Base-by-base conservation (phyloP, 2,329 filamentous ascomycete genomes). In the Rutstroemia sydowiana region DNA sequence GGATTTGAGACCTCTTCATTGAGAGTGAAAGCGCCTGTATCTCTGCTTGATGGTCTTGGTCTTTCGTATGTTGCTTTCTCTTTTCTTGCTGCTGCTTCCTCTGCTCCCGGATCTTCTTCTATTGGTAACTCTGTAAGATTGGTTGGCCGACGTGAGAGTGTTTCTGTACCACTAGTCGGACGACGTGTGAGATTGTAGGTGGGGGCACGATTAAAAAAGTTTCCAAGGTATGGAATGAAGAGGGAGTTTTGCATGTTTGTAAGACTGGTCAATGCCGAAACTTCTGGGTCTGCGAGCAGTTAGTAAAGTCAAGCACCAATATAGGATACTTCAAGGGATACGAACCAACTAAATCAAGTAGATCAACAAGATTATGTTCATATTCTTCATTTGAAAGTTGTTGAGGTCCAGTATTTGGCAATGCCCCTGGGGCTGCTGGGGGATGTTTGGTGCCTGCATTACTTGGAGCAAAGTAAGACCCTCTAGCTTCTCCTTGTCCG, bases 241-340 rank as follows among this genome's bases (percentile, higher is more conserved):
- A 95, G 79, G 0, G 88, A 93, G 66, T 95, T 95, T 63, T 95
- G 88, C 18, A 95, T 84, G 62, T 95, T 95, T 40, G 87, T 95
- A 9, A 95, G 77, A 13, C 88, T 92, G 0, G 87, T 88, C 3
- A 95, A 72, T 0, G 88, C 88, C 32, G 87, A 82, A 3, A 95
- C 83, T 57, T 65, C 63, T 3, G 63, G 63, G 55, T 65, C 63
- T 65, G 23, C 2, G 13, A 10, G 3, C 13, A n/a, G 37, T 59
- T 46, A 58, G 53, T 54, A 37, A 26, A 30, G 14, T 21, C 44
- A 20, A 31, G 18, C 3, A 11, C 30, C 11, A 20, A 36, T n/a
- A 13, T 6, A 18, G n/a, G 34, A 16, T 18, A 14, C 5, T 18
- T 13, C n/a, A 20, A 28, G 39, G 30, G 16, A 23, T 47, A 49